Evolutionary conservation across 2,329 filamentous ascomycete genomes (phyloP).

Genomic region (Pseudocercospora fuligena): DNA sequence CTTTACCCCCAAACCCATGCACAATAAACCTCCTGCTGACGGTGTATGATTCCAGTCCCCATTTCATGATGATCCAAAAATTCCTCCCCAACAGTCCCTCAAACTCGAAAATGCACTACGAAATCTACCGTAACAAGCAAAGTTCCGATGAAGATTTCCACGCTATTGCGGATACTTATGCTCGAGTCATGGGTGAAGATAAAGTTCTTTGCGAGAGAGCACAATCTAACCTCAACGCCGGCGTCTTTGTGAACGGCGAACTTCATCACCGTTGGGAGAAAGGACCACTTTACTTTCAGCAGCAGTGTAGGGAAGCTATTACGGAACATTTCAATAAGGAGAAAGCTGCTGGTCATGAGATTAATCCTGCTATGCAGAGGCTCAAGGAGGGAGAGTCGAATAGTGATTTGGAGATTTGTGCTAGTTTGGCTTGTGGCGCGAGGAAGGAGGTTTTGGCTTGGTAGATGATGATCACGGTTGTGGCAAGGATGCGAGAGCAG

Average conservation of each 20-base stretch:
- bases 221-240: slow-evolving; percentile 63
- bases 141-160: slow-evolving; percentile 61
- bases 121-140: slow-evolving; percentile 64
- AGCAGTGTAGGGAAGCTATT: slow-evolving; percentile 52
- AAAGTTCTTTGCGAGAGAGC: slow-evolving; percentile 63
- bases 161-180: slow-evolving; percentile 62
- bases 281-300: slow-evolving; percentile 60
- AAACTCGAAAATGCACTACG: slow-evolving; percentile 61
- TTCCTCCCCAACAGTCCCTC: slow-evolving; percentile 60
- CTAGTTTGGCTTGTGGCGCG: slow-evolving; percentile 16
- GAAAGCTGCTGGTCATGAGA: slow-evolving; percentile 50
- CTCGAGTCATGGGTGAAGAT: slow-evolving; percentile 65
- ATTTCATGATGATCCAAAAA: slow-evolving; percentile 66
- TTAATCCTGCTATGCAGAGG: slow-evolving; percentile 55
- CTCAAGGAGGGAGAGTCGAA: slow-evolving; percentile 16
- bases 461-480: background rate
- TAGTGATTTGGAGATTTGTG: slow-evolving; percentile 30
- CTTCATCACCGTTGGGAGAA: slow-evolving; percentile 60
- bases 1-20: too few relatives aligned
- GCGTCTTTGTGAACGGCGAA: slow-evolving; percentile 64
- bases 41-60: slow-evolving; percentile 44
- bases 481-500: too few relatives aligned
- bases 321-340: slow-evolving; percentile 55
- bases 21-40: background rate
- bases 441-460: slow-evolving; percentile 25